Evolutionary conservation across 495 filamentous ascomycete genomes (phyloP).

Genomic region (Annulohypoxylon maeteangense): DNA sequence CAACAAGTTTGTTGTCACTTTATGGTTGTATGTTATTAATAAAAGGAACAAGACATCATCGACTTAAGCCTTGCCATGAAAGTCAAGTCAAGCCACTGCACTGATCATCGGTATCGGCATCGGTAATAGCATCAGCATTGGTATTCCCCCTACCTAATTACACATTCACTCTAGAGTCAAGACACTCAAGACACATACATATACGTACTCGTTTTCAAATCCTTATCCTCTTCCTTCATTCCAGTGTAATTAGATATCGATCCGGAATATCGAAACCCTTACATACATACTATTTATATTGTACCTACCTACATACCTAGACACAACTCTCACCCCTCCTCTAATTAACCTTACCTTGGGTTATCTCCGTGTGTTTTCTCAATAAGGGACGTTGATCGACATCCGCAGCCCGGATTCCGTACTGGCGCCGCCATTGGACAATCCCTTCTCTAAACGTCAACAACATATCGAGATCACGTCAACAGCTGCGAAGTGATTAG

Average conservation of each 20-base stretch:
- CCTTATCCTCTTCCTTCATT: background rate
- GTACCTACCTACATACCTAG: background rate
- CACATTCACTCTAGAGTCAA: too few relatives aligned
- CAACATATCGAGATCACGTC: conserved; percentile 45
- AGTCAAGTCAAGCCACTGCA: background rate
- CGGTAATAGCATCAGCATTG: background rate
- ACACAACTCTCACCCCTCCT: background rate
- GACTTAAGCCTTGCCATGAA: background rate
- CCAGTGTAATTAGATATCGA: background rate
- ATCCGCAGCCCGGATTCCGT: conserved; percentile 10
- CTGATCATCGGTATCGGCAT: background rate
- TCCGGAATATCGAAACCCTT: conserved; percentile 4
- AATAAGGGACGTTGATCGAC: conserved; percentile 11
- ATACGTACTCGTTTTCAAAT: conserved; percentile 12
- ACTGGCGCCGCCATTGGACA: conserved; percentile 39
- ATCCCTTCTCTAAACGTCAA: conserved; percentile 45
- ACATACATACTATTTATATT: conserved; percentile 1
- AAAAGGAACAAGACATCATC: conserved; percentile 23
- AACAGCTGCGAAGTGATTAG: conserved; percentile 42
- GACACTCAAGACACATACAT: background rate
- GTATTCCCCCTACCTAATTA: background rate
- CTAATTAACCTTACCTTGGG: conserved; percentile 9
- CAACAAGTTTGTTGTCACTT: background rate
- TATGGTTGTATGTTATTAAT: background rate
- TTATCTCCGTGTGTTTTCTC: conserved; percentile 9